phyloP scores from a whole-genome alignment of 805 yeast genomes.

The Lipomyces mesembrius region DNA sequence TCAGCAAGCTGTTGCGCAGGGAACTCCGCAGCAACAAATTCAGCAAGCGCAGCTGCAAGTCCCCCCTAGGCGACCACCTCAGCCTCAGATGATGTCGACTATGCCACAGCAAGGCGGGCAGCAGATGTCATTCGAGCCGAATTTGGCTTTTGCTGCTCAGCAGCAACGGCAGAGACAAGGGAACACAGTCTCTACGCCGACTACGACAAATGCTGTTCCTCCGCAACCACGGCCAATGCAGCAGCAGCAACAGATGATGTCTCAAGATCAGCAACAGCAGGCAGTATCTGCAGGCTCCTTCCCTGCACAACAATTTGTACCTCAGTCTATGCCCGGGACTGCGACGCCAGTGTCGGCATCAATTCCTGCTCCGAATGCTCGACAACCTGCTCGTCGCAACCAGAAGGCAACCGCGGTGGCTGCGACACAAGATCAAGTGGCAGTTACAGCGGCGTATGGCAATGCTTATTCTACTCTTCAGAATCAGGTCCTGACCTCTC shows the following conservation, averaged over 20 bases:
- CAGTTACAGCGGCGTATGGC: not conserved
- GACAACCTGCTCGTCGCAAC: conserved; percentile 18
- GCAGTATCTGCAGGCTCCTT: not conserved
- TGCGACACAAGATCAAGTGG: not conserved
- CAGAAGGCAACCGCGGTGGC: conserved; percentile 6
- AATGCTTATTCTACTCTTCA: not conserved
- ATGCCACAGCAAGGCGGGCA: not conserved
- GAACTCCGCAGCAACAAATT: conserved; percentile 11
- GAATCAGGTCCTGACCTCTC: not conserved
- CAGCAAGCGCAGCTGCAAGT: conserved; percentile 8
- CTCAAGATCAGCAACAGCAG: conserved; percentile 11
- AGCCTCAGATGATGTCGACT: not conserved
- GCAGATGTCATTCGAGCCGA: conserved; percentile 14
- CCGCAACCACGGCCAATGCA: conserved; percentile 21
- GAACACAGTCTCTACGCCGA: not conserved
- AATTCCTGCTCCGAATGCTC: conserved; percentile 6
- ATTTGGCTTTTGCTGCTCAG: conserved; percentile 8
- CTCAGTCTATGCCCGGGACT: not conserved
- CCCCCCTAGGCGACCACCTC: not conserved
- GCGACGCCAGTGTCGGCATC: conserved; percentile 14
- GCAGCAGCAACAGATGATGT: conserved; percentile 17
- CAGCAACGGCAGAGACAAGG: conserved; percentile 14
- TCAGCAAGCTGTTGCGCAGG: conserved; percentile 10
- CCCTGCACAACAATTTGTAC: not conserved
- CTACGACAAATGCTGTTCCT: not conserved